phyloP scores from a whole-genome alignment of 331 rosid species.

The Quercus phellos region DNA sequence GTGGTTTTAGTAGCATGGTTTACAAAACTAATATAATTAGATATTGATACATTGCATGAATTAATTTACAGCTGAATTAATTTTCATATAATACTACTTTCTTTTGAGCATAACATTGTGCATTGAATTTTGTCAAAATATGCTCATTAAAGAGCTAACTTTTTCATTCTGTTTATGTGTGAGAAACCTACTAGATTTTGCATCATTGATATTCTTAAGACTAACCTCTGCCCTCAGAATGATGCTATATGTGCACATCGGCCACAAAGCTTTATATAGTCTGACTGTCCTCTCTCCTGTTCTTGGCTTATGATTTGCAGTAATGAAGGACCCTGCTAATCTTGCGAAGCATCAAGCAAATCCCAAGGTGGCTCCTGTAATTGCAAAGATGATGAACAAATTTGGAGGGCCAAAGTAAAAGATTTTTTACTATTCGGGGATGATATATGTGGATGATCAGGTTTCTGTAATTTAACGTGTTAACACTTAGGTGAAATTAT shows the following conservation, averaged over 20 bases:
- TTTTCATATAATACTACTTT: no score
- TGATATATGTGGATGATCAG: slow-evolving; percentile 8
- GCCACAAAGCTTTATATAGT: neutral
- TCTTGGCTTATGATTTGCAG: slow-evolving; percentile 37
- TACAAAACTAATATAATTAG: no score
- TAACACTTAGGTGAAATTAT: neutral
- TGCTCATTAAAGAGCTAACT: no score
- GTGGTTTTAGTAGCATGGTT: neutral
- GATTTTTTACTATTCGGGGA: neutral
- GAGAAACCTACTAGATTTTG: no score
- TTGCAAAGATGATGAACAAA: slow-evolving; percentile 87
- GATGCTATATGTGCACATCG: neutral
- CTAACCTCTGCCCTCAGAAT: neutral
- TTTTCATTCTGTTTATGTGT: no score
- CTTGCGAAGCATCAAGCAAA: slow-evolving; percentile 81
- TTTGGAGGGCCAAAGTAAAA: slow-evolving; percentile 60
- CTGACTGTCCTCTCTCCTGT: neutral
- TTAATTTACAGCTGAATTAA: no score
- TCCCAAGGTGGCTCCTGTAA: slow-evolving; percentile 88
- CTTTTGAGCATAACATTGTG: no score
- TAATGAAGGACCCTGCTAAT: slow-evolving; percentile 87
- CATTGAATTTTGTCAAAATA: no score
- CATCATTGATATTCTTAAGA: neutral
- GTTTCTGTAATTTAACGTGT: neutral
- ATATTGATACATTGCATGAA: no score